Evolutionary conservation across 31 red algal species (phyloP), one percentile per base, ranked within the genome.

Genomic region (Endocladia muricata): DNA sequence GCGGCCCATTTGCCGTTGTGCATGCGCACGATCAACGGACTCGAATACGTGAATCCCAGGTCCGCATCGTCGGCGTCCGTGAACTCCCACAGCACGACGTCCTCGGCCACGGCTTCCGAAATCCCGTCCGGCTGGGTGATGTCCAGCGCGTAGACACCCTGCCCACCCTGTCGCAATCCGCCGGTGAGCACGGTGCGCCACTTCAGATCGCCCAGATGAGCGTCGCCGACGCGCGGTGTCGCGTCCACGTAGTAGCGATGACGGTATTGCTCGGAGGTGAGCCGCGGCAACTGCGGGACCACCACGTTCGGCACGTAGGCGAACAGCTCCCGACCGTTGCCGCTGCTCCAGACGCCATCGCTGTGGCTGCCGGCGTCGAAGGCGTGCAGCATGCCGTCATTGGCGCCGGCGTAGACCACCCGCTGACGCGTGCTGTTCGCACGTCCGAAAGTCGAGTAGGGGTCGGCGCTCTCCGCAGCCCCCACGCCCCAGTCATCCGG

Each of bases 31-130:
- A 52, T 52, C 11, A 52, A 11, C 47, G 47, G 47, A 15, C 13
- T n/a, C n/a, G 47, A 52, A 52, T 52, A 52, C 11, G n/a, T 52
- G n/a, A 15, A 52, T 52, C 47, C 47, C 11, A 52, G 47, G 13
- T n/a, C 47, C 47, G 13, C 13, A 52, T 52, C 47, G n/a, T 52
- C 47, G n/a, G 13, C 13, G n/a, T 52, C 47, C n/a, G 47, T 52
- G n/a, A 52, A 52, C n/a, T 52, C 47, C 47, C 47, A 52, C 13
- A 52, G 47, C 47, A 52, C 47, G n/a, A n/a, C 47, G 47, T 52
- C 47, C n/a, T n/a, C 47, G n/a, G 47, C 47, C 11, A 15, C n/a
- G n/a, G 13, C 47, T 52, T 52, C 47, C 13, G 47, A 15, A n/a
- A 52, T n/a, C 13, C 47, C n/a, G 13, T 52, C 13, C 47, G 47